These are phyloP conservation scores for Schizochytrium sp. DNA, from an alignment of 108 stramenopile species.

Conservation along the genomic window DNA sequence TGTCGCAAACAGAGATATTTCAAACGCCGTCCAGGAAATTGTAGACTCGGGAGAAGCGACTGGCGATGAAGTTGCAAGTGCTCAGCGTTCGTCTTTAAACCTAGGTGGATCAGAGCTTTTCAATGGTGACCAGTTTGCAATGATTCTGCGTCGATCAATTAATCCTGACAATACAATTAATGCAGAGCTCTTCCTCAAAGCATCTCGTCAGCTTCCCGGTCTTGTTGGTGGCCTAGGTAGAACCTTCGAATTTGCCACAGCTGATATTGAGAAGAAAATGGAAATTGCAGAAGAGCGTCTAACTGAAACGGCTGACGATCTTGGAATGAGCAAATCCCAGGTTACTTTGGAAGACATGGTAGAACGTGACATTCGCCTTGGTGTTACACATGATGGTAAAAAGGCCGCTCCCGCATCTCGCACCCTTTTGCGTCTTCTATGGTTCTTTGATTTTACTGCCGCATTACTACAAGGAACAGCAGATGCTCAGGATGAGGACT, in stretches of 20 bases:
- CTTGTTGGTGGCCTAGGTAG: conserved; percentile 46
- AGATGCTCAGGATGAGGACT: background rate
- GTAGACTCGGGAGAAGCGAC: conserved; percentile 6
- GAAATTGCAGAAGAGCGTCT: background rate
- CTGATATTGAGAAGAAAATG: conserved; percentile 29
- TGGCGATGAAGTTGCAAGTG: conserved; percentile 25
- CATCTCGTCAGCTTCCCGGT: background rate
- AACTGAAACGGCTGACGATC: conserved; percentile 7
- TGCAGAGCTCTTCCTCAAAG: conserved; percentile 7
- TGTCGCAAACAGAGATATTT: background rate
- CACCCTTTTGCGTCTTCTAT: background rate
- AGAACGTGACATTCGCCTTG: conserved; percentile 25
- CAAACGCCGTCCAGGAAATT: conserved; percentile 1
- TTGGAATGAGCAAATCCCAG: background rate
- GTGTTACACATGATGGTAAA: conserved; percentile 29
- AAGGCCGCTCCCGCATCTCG: conserved; percentile 48
- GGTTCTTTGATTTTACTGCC: conserved; percentile 57
- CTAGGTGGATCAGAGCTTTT: background rate
- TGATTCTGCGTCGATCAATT: background rate
- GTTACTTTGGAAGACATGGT: conserved; percentile 51
- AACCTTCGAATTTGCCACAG: conserved; percentile 47
- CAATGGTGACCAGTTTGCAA: conserved; percentile 34
- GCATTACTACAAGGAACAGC: conserved; percentile 12
- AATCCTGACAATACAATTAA: background rate
- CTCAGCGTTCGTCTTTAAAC: conserved; percentile 27